Conservation (phyloP, 768 basidiomycete genomes). For the Podaxis carcinomalis region DNA sequence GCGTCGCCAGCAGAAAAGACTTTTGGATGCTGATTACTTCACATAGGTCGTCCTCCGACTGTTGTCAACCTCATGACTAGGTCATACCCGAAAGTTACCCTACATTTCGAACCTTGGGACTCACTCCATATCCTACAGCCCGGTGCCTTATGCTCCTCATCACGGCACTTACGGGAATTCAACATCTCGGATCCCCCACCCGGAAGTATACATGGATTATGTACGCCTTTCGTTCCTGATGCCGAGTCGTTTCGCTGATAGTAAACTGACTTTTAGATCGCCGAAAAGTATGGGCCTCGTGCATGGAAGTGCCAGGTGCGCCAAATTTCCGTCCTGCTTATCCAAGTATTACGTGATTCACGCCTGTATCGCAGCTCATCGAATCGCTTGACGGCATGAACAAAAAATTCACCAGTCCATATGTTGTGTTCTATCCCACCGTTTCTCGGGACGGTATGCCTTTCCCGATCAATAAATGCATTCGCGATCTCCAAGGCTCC, state of each 20-base stretch:
- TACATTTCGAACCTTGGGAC: slow-evolving; percentile 1
- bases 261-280: slow-evolving; percentile 40
- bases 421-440: slow-evolving; percentile 76
- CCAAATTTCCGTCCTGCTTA: slow-evolving; percentile 13
- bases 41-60: slow-evolving; percentile 61
- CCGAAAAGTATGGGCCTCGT: slow-evolving; percentile 61
- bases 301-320: slow-evolving; percentile 73
- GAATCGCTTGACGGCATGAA: slow-evolving; percentile 80
- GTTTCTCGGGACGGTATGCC: slow-evolving; percentile 77
- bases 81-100: slow-evolving; percentile 24
- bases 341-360: slow-evolving; percentile 13
- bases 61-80: slow-evolving; percentile 75
- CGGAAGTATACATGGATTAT: slow-evolving; percentile 83
- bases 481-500: slow-evolving; percentile 69
- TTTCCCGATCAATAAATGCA: slow-evolving; percentile 74
- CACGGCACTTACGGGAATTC: slow-evolving; percentile 40
- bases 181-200: slow-evolving; percentile 69
- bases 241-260: slow-evolving; percentile 9
- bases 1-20: not conserved
- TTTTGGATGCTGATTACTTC: not conserved
- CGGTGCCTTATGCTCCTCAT: slow-evolving; percentile 36
- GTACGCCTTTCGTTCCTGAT: slow-evolving; percentile 24
- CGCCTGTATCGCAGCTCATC: slow-evolving; percentile 43
- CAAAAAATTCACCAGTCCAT: slow-evolving; percentile 72
- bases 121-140: slow-evolving; percentile 24